Evolutionary conservation across 1,284 basidiomycete species (phyloP).

Genomic region (Cryptococcus jaspeensis): DNA sequence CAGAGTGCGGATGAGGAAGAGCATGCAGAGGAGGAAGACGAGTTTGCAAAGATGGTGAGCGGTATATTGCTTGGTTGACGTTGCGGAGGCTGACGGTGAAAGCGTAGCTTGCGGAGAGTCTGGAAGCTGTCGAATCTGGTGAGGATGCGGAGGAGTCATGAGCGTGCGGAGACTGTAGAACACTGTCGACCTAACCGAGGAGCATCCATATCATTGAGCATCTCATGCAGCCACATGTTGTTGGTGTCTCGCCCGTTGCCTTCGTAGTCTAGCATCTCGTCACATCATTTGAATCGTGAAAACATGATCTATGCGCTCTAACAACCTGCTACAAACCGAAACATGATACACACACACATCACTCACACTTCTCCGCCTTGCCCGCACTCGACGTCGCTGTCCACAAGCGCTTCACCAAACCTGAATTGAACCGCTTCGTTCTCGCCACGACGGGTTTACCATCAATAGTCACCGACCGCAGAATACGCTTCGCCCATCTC

Average conservation of each 20-base stretch:
- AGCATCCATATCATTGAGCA: too few species aligned
- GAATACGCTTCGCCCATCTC: conserved; percentile 12
- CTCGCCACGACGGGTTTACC: conserved; percentile 4
- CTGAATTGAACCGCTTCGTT: conserved; percentile 16
- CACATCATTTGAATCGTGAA: too few species aligned
- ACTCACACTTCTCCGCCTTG: background rate
- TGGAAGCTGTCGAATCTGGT: too few species aligned
- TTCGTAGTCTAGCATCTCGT: too few species aligned
- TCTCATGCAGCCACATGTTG: too few species aligned
- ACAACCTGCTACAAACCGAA: too few species aligned
- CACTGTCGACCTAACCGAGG: too few species aligned
- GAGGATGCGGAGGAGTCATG: too few species aligned
- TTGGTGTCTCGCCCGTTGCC: too few species aligned
- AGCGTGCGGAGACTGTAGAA: too few species aligned
- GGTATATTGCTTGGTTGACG: background rate
- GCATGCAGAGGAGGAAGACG: conserved; percentile 25
- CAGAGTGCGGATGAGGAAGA: background rate
- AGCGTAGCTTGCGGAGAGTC: too few species aligned
- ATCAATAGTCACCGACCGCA: conserved; percentile 15
- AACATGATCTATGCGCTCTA: too few species aligned
- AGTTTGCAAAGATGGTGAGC: conserved; percentile 43
- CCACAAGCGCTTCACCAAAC: conserved; percentile 9
- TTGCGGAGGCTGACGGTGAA: background rate
- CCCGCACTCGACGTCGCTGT: background rate
- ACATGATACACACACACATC: background rate